These are phyloP conservation scores for Amylostereum areolatum DNA, from an alignment of 1,284 basidiomycete species.

Conservation along the genomic window DNA sequence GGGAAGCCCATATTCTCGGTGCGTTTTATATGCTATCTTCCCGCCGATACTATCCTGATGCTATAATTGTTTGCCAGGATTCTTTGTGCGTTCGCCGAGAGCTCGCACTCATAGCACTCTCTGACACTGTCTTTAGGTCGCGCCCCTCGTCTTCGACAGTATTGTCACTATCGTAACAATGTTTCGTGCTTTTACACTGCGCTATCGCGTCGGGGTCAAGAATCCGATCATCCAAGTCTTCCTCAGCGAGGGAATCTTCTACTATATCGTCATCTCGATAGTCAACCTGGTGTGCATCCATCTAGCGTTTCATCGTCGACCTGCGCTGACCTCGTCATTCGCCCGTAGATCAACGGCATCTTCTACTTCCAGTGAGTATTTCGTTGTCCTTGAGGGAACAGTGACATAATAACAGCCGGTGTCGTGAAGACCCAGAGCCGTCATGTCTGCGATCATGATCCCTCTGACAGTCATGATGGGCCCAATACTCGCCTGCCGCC, in stretches of 20 bases:
- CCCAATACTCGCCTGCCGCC: not conserved
- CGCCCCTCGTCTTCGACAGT: not conserved
- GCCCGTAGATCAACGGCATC: slow-evolving; percentile 12
- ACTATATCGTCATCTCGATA: not conserved
- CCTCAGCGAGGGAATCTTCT: not conserved
- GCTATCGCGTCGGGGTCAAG: not conserved
- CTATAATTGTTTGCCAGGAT: slow-evolving; percentile 16
- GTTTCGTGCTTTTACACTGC: not conserved
- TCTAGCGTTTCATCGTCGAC: not conserved
- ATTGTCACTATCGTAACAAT: not conserved
- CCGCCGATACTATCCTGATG: too few species aligned
- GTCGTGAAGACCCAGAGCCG: not conserved
- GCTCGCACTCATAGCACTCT: too few species aligned
- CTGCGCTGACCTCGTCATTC: not conserved
- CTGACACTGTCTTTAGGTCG: not conserved
- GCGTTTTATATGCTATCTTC: slow-evolving; percentile 10
- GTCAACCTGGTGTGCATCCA: slow-evolving; percentile 21
- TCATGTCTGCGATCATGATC: slow-evolving; percentile 2
- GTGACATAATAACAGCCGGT: not conserved
- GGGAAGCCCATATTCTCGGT: slow-evolving; percentile 74
- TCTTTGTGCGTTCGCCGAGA: slow-evolving; percentile 25
- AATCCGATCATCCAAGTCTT: not conserved
- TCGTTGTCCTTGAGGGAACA: not conserved
- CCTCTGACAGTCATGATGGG: not conserved
- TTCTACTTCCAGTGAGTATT: not conserved